These are phyloP conservation scores for Cyberlindnera lachancei DNA, from an alignment of 805 yeast genomes.

Conservation along the genomic window DNA sequence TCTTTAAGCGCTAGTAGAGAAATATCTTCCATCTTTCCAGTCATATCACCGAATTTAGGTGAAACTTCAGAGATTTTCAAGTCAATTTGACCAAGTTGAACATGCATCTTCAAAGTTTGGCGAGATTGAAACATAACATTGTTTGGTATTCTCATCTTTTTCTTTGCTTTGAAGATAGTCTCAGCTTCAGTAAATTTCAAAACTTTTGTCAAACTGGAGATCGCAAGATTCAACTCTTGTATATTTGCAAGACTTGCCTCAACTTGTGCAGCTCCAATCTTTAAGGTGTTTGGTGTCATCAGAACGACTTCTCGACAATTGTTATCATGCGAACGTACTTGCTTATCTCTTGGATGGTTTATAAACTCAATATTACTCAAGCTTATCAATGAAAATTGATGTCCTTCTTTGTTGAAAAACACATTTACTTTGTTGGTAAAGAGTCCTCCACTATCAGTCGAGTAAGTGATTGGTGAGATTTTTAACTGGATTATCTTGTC, in stretches of 20 bases:
- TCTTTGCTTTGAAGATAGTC: slow-evolving; percentile 16
- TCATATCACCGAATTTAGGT: slow-evolving; percentile 28
- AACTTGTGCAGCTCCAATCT: slow-evolving; percentile 23
- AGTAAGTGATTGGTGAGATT: slow-evolving; percentile 38
- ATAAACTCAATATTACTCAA: slow-evolving; percentile 20
- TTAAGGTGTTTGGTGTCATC: slow-evolving; percentile 8
- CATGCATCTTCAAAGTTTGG: slow-evolving; percentile 9
- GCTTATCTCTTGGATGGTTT: slow-evolving; percentile 12
- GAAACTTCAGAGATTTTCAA: slow-evolving; percentile 17
- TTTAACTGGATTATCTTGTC: slow-evolving; percentile 18
- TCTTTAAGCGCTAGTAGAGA: slow-evolving; percentile 12
- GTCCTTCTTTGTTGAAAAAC: slow-evolving; percentile 9
- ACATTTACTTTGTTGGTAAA: slow-evolving; percentile 28
- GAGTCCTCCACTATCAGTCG: slow-evolving; percentile 27
- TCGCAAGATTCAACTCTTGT: slow-evolving; percentile 7
- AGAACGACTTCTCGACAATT: slow-evolving; percentile 23
- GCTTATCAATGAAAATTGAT: slow-evolving; percentile 6
- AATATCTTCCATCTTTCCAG: slow-evolving; percentile 10
- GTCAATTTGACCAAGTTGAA: slow-evolving; percentile 8
- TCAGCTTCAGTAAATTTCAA: slow-evolving; percentile 14
- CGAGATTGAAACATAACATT: slow-evolving; percentile 15
- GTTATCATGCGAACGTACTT: slow-evolving; percentile 22
- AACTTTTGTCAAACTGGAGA: slow-evolving; percentile 4
- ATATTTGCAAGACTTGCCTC: slow-evolving; percentile 24
- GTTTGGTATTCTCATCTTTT: slow-evolving; percentile 18